Conservation (phyloP, 163 green algal species). For the Scenedesmus sp. region DNA sequence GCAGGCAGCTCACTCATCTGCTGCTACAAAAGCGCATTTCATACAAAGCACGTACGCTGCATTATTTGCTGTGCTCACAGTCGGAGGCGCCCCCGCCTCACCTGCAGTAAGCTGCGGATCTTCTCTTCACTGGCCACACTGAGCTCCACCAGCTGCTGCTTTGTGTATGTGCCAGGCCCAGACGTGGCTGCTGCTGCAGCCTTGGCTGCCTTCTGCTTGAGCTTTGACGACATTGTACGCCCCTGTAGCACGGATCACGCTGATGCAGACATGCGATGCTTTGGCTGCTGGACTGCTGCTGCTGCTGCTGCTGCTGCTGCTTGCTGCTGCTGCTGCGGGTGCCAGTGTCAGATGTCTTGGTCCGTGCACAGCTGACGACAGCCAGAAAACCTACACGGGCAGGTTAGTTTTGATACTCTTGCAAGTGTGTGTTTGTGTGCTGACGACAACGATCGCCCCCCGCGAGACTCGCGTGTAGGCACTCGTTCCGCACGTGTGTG, state of each 20-base stretch:
- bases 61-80: not conserved
- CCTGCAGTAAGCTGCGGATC: conserved; percentile 45
- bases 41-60: too few relatives aligned
- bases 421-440: too few relatives aligned
- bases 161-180: not conserved
- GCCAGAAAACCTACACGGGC: too few relatives aligned
- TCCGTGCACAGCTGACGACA: too few relatives aligned
- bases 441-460: too few relatives aligned
- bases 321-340: not conserved
- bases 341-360: not conserved
- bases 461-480: too few relatives aligned
- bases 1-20: too few relatives aligned
- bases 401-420: too few relatives aligned
- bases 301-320: not conserved
- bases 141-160: conserved; percentile 47
- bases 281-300: not conserved
- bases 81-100: not conserved
- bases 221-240: not conserved
- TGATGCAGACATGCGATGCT: not conserved
- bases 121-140: conserved; percentile 19
- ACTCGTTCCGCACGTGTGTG: too few relatives aligned
- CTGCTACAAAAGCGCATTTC: too few relatives aligned
- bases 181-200: conserved; percentile 23
- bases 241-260: not conserved
- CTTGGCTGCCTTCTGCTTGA: conserved; percentile 29